Base-by-base conservation (phyloP, 2,329 filamentous ascomycete species). In the Claviceps africana region DNA sequence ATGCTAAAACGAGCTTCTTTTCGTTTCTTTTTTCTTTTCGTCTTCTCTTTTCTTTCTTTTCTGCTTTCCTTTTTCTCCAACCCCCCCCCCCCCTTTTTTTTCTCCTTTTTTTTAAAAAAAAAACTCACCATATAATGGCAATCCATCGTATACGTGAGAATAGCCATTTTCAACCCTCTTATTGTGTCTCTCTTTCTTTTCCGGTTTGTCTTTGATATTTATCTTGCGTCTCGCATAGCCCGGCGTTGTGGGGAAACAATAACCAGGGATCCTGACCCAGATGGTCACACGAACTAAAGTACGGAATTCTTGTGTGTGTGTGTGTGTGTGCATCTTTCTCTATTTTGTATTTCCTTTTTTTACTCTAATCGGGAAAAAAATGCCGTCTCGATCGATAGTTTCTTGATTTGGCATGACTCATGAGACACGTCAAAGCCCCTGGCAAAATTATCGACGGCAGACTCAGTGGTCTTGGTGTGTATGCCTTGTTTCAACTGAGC, bases 201-300 rank as follows among this genome's bases (percentile, higher is more conserved):
- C 28, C 44, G 13, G 0, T 22, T 17, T 47, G 7, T 47, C 31
- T 48, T 39, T 28, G 5, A 25, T 22, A 19, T 53, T 51, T 46
- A 25, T 46, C 15, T 35, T 33, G 5, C 25, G 3, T 25, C 25
- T 21, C 39, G 51, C 53, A 53, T 51, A 53, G 51, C 53, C 46
- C 21, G 53, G 53, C 51, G 53, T 55, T 53, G 31, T 53, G 51
- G 51, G 46, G 47, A 48, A 15, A 9, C 28, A 17, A 42, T 22
- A 37, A 42, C 43, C 40, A 52, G 43, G 50, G n/a, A 47, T 52
- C 31, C 31, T 53, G 51, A 33, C 50, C 47, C 46, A 22, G 43
- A 54, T 28, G 40, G 43, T 55, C 47, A 48, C 47, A 47, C 47
- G 50, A 49, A 53, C n/a, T 42, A 39, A 30, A 54, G 11, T 28